Evolutionary conservation across 2,329 filamentous ascomycete genomes (phyloP), one percentile per base, ranked within the genome.

Genomic region (Botryosphaeria dothidea): DNA sequence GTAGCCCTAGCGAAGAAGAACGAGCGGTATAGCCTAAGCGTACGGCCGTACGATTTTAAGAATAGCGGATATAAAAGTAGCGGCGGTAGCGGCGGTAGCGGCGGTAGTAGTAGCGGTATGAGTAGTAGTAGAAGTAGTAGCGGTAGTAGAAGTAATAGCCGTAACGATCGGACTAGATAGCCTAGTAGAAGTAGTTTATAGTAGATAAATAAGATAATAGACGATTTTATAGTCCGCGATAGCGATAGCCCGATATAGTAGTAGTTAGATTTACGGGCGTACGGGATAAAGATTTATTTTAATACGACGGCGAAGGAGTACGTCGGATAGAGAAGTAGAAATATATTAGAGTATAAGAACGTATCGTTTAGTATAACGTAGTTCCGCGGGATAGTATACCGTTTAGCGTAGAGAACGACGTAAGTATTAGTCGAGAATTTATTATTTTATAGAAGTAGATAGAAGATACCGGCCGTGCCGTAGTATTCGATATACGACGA

Each of bases 231-330:
- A 11, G 66, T 69, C 23, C 31, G 63, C 9, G 65, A 66, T 8
- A 70, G 62, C 52, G 34, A 66, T 25, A 60, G 61, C 19, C 66
- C 54, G 9, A 67, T 71, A 38, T 25, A 70, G 51, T 71, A 41
- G 69, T 67, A 69, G 45, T 54, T 70, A 23, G 65, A 67, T 54
- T 64, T 69, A 41, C 64, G 61, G 38, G 67, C 58, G 45, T 69
- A 68, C 27, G 41, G 67, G 21, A 54, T 68, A 21, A 68, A 68
- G 58, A 66, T 68, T 34, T 19, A 67, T 56, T 66, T 67, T 19
- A 69, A 71, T 45, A 69, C 56, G 3, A 71, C 61, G 36, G 51
- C 48, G 21, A 54, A 21, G 17, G 54, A 65, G 19, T 29, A 67
- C 15, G 56, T 67, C 1, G 52, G 68, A 17, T 70, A 38, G 62